Evolutionary conservation across 2,329 filamentous ascomycete genomes (phyloP).

Genomic region (Aspergillus phoenicis): DNA sequence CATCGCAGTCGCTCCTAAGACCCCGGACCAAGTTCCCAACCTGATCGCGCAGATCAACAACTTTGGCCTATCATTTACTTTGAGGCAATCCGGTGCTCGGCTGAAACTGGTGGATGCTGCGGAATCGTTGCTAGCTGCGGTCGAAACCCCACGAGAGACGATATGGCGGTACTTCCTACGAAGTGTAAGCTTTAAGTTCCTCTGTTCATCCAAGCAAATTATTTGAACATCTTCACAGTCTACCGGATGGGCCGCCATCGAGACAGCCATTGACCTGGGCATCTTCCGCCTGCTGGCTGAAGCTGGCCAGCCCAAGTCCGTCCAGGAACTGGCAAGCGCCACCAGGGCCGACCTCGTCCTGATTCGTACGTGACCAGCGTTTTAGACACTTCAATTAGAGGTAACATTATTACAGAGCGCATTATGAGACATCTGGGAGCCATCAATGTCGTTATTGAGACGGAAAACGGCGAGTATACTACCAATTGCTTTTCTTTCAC

Average conservation of each 20-base stretch:
- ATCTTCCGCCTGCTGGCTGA: slow-evolving; percentile 26
- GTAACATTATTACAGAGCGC: slow-evolving; percentile 22
- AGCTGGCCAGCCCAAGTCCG: slow-evolving; percentile 23
- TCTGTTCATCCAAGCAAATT: not conserved
- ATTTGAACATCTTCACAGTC: slow-evolving; percentile 5
- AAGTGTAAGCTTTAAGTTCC: slow-evolving; percentile 28
- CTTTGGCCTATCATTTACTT: not conserved
- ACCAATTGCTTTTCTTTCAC: slow-evolving; percentile 35
- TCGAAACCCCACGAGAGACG: slow-evolving; percentile 53
- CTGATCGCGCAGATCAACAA: not conserved
- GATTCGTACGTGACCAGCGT: not conserved
- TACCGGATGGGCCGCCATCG: slow-evolving; percentile 26
- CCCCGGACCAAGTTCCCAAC: not conserved
- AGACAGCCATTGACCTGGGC: slow-evolving; percentile 27
- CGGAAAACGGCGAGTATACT: slow-evolving; percentile 36
- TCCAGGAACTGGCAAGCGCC: slow-evolving; percentile 21
- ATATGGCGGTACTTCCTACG: slow-evolving; percentile 53
- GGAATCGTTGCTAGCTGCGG: slow-evolving; percentile 25
- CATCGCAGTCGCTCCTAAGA: not conserved
- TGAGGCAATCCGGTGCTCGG: not conserved
- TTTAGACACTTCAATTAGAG: not conserved
- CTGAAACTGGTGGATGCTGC: slow-evolving; percentile 20
- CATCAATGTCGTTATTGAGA: slow-evolving; percentile 39
- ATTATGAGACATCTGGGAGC: slow-evolving; percentile 39
- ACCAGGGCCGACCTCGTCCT: slow-evolving; percentile 24